These are phyloP conservation scores for Juglanconis oblonga DNA, from an alignment of 2,329 filamentous ascomycete species.

Conservation along the genomic window DNA sequence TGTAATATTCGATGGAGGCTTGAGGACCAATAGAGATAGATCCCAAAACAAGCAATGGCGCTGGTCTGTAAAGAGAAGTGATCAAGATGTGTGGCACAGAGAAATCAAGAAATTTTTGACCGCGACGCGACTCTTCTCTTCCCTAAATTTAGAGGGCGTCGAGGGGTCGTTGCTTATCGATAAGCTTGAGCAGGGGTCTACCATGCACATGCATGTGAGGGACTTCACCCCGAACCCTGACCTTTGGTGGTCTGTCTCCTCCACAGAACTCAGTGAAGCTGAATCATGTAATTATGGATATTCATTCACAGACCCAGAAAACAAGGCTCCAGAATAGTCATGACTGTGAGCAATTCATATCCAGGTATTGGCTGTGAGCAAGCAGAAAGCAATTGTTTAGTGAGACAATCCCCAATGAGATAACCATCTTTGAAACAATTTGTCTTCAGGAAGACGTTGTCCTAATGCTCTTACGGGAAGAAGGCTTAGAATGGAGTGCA, in stretches of 20 bases:
- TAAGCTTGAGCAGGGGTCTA: slow-evolving; percentile 4
- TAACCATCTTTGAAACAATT: too few relatives aligned
- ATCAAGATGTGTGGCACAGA: slow-evolving; percentile 12
- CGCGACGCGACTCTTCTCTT: slow-evolving; percentile 7
- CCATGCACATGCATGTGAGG: background rate
- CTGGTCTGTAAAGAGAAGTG: background rate
- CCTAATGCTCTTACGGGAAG: too few relatives aligned
- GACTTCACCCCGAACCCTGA: background rate
- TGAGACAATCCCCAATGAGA: too few relatives aligned
- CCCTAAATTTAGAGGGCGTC: slow-evolving; percentile 3
- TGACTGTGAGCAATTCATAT: background rate
- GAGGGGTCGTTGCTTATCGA: slow-evolving; percentile 18
- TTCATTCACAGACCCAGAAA: background rate
- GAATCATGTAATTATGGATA: too few relatives aligned
- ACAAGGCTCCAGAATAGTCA: background rate
- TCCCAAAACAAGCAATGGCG: background rate
- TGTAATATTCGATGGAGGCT: background rate
- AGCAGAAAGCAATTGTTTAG: too few relatives aligned
- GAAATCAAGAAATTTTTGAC: slow-evolving; percentile 15
- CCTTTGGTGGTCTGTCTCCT: too few relatives aligned
- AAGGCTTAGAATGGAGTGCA: too few relatives aligned
- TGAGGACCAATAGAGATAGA: background rate
- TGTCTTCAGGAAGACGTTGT: too few relatives aligned
- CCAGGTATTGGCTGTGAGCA: too few relatives aligned
- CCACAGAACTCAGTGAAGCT: too few relatives aligned